Evolutionary conservation across 805 yeast species (phyloP).

Genomic region (Saccharomycopsis fodiens): DNA sequence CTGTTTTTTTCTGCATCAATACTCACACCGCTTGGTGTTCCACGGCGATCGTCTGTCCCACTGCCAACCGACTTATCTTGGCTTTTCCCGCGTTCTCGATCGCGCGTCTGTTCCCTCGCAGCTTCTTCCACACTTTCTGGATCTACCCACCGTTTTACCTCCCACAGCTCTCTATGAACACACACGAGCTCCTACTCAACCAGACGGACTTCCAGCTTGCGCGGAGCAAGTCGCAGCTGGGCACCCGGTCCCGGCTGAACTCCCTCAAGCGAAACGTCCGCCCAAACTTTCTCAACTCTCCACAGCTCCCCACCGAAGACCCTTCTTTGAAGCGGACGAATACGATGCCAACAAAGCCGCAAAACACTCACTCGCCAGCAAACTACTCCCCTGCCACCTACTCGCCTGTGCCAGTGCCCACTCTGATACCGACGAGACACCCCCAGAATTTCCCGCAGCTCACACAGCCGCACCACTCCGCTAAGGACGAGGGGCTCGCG

Average conservation of each 20-base stretch:
- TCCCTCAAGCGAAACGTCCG: constrained; percentile 7
- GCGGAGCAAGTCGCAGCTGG: neutral
- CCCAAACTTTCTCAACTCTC: constrained; percentile 1
- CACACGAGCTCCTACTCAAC: constrained; percentile 5
- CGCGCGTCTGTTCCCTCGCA: too few relatives aligned
- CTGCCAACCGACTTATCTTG: too few relatives aligned
- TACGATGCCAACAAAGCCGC: constrained; percentile 7
- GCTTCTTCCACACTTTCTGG: too few relatives aligned
- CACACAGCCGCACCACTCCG: constrained; percentile 3
- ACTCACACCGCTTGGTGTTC: too few relatives aligned
- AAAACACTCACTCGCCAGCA: too few relatives aligned
- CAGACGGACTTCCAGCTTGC: neutral
- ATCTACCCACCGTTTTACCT: neutral
- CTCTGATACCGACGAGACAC: neutral
- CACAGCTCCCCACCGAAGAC: constrained; percentile 1
- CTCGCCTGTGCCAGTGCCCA: neutral
- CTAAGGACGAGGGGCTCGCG: neutral
- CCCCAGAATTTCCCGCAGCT: neutral
- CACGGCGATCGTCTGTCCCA: too few relatives aligned
- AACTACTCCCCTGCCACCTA: too few relatives aligned
- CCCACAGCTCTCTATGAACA: neutral
- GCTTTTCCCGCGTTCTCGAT: too few relatives aligned
- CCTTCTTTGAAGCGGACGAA: constrained; percentile 1
- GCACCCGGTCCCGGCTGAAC: constrained; percentile 2
- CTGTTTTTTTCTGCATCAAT: too few relatives aligned